phyloP scores from a whole-genome alignment of 108 stramenopile species.

The Nitzschia sp. region DNA sequence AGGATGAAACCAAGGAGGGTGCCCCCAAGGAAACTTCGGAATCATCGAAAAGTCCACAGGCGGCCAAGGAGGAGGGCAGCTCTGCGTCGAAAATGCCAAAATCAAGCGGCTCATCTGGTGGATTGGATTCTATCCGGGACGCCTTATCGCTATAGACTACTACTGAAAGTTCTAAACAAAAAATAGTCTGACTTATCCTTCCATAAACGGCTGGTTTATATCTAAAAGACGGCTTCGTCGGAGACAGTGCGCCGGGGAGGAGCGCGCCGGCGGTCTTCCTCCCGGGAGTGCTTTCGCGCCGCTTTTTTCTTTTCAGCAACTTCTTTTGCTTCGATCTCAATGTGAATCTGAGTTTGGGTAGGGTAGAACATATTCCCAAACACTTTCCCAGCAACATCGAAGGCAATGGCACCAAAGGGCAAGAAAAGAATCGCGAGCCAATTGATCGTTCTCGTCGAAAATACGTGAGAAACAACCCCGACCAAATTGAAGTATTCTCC shows the following conservation, averaged over 20 bases:
- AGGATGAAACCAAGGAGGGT: background rate
- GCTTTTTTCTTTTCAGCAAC: slow-evolving; percentile 9
- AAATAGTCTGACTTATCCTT: background rate
- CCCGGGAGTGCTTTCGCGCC: no score
- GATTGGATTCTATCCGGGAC: slow-evolving; percentile 38
- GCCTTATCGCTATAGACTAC: slow-evolving; percentile 12
- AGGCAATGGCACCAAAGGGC: slow-evolving; percentile 59
- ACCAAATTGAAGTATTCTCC: slow-evolving; percentile 60
- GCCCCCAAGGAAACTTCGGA: background rate
- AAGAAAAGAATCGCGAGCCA: slow-evolving; percentile 69
- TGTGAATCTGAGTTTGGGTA: slow-evolving; percentile 87
- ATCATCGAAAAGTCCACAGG: background rate
- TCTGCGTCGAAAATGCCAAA: background rate
- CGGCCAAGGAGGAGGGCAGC: background rate
- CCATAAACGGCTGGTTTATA: no score
- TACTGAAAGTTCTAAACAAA: background rate
- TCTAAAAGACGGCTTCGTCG: background rate
- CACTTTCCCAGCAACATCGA: slow-evolving; percentile 81
- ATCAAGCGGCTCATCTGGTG: background rate
- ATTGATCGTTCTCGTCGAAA: slow-evolving; percentile 61
- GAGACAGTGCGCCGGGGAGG: background rate
- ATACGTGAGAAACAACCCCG: slow-evolving; percentile 57
- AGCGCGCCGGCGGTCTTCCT: no score
- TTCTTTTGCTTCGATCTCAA: slow-evolving; percentile 60
- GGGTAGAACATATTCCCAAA: slow-evolving; percentile 84